phyloP scores from a whole-genome alignment of 139 green algal species.

The Ostreobium quekettii region DNA sequence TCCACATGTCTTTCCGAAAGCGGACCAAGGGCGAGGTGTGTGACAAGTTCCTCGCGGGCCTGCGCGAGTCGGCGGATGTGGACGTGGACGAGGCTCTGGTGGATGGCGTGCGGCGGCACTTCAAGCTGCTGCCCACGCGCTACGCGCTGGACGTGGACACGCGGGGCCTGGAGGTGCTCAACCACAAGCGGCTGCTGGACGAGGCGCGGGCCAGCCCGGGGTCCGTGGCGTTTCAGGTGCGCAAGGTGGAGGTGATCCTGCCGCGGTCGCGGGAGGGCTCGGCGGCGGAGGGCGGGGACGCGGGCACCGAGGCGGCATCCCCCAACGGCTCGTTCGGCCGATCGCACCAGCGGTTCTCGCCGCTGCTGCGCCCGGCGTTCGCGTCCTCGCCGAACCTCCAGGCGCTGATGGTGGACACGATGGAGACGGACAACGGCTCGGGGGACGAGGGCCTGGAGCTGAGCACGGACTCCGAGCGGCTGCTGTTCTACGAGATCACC shows the following conservation, averaged over 20 bases:
- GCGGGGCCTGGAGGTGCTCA: conserved; percentile 78
- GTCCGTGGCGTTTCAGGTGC: conserved; percentile 76
- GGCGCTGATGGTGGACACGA: conserved; percentile 25
- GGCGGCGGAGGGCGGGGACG: conserved; percentile 16
- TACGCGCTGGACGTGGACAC: conserved; percentile 89
- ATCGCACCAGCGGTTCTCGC: neutral
- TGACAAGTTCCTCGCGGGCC: conserved; percentile 51
- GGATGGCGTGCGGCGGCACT: conserved; percentile 67
- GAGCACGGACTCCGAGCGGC: conserved; percentile 20
- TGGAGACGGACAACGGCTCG: neutral
- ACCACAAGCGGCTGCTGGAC: conserved; percentile 86
- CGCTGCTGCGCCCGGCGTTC: conserved; percentile 68
- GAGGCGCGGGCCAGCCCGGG: conserved; percentile 63
- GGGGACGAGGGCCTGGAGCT: conserved; percentile 17
- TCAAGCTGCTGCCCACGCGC: conserved; percentile 66
- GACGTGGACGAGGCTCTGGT: conserved; percentile 47
- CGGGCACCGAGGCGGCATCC: conserved; percentile 22
- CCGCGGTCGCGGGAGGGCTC: neutral
- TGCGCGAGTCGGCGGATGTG: conserved; percentile 48
- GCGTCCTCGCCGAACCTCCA: conserved; percentile 82
- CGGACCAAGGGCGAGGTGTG: conserved; percentile 47
- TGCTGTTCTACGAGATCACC: conserved; percentile 84
- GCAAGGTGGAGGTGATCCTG: conserved; percentile 65
- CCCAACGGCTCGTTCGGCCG: conserved; percentile 11
- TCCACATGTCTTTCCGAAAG: conserved; percentile 16